Base-by-base conservation (phyloP, 805 yeast genomes). In the Wickerhamia fluorescens region DNA sequence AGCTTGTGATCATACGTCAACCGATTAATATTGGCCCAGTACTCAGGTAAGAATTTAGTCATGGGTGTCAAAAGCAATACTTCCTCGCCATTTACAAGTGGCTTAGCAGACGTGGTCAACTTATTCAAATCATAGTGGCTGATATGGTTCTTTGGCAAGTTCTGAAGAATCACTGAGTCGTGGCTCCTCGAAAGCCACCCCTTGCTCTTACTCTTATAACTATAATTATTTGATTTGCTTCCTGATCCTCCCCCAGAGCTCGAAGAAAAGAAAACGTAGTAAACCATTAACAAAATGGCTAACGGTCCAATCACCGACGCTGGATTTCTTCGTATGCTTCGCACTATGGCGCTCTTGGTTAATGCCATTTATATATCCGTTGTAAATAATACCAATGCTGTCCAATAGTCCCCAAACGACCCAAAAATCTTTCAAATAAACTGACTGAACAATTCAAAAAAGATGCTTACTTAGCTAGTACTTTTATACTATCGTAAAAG, bases 1-100 rank as follows among this genome's bases (percentile, higher is more conserved):
- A 83, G 69, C 28, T 75, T 78, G 53, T 89, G 82, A 31, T 96
- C 96, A 53, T 92, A 92, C 13, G 76, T 62, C 44, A 92, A 60
- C 41, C 67, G 67, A 36, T 81, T 55, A 36, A 92, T 58, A 53
- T 92, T 92, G 21, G 72, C 73, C 97, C 97, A 92, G 61, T 87
- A 92, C 40, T 74, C 80, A 18, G 77, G 75, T 51, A 83, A 77
- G 51, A 92, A 92, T 40, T 77, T 73, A 24, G 94, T 80, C 74
- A 92, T 77, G 20, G 98, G 98, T 2, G 96, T 78, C 49, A 92
- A 68, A 33, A 92, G 75, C 50, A 92, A 66, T 13, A 92, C 84
- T 38, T 82, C 79, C 51, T 92, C 96, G 45, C 72, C 73, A 54
- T 85, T 81, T 34, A 68, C 69, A 28, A 75, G 75, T 13, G 95